Conservation (phyloP, 2,329 filamentous ascomycete genomes). For the Monascus ruber region DNA sequence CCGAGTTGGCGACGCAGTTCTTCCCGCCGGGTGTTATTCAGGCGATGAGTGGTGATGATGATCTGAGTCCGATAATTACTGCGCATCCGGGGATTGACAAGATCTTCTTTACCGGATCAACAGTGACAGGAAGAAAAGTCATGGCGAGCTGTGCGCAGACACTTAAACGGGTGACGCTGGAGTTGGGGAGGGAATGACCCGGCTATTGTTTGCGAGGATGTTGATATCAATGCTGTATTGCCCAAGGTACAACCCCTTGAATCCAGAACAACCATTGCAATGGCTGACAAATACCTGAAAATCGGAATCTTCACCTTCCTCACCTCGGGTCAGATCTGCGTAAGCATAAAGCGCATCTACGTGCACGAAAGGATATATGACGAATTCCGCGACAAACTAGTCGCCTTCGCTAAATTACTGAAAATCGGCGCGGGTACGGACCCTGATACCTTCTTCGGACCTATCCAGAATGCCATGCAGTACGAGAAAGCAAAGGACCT, state of each 20-base stretch:
- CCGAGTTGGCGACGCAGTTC: slow-evolving; percentile 38
- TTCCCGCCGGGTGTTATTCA: slow-evolving; percentile 48
- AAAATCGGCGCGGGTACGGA: slow-evolving; percentile 27
- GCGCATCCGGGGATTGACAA: slow-evolving; percentile 42
- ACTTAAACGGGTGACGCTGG: slow-evolving; percentile 44
- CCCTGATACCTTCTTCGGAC: slow-evolving; percentile 42
- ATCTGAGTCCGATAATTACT: slow-evolving; percentile 43
- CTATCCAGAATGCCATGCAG: slow-evolving; percentile 55
- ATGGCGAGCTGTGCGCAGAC: slow-evolving; percentile 41
- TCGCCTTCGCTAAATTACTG: slow-evolving; percentile 34
- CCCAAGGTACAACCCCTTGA: slow-evolving; percentile 12
- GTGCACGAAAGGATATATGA: slow-evolving; percentile 51
- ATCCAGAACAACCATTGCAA: no score
- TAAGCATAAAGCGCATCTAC: slow-evolving; percentile 49
- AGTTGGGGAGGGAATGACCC: slow-evolving; percentile 48
- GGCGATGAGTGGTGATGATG: slow-evolving; percentile 43
- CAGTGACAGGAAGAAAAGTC: slow-evolving; percentile 38
- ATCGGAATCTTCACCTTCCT: slow-evolving; percentile 32
- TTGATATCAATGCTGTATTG: slow-evolving; percentile 38
- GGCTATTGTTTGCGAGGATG: slow-evolving; percentile 42
- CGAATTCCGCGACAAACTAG: slow-evolving; percentile 38
- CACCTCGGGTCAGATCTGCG: slow-evolving; percentile 45
- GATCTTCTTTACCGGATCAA: slow-evolving; percentile 31
- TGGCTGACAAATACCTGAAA: no score
- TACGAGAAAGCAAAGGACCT: slow-evolving; percentile 49